A percentile compares a stretch with the other conserved stretches of the same genome.
These are phyloP conservation scores for Wickerhamiella kazuoi DNA, from an alignment of 805 yeast species.

Conservation along the genomic window DNA sequence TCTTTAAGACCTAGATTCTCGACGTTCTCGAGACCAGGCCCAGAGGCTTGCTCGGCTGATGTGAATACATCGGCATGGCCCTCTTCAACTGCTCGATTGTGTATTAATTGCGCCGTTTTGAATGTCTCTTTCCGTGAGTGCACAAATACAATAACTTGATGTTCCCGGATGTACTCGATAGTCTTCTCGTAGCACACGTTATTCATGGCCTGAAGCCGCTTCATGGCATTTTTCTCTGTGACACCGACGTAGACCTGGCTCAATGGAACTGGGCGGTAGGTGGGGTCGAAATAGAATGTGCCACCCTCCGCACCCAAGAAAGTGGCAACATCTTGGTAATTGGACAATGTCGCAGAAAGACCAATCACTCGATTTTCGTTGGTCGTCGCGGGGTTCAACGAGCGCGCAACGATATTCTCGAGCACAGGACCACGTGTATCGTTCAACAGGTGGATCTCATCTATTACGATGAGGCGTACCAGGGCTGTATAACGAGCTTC, in stretches of 20 bases:
- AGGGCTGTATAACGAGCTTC: constrained; percentile 46
- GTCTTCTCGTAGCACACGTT: constrained; percentile 78
- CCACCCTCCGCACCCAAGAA: constrained; percentile 46
- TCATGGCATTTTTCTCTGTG: constrained; percentile 64
- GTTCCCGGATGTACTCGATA: constrained; percentile 41
- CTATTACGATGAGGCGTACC: constrained; percentile 61
- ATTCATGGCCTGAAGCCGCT: constrained; percentile 66
- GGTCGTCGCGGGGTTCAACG: constrained; percentile 21
- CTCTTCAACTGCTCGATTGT: constrained; percentile 31
- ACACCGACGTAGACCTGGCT: constrained; percentile 79
- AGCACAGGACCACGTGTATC: constrained; percentile 92
- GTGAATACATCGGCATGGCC: constrained; percentile 11
- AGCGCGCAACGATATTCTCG: constrained; percentile 72
- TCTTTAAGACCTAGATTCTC: constrained; percentile 38
- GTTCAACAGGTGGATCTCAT: constrained; percentile 83
- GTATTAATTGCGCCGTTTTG: constrained; percentile 61
- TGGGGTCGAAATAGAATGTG: constrained; percentile 68
- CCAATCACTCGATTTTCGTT: constrained; percentile 54
- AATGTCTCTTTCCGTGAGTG: constrained; percentile 87
- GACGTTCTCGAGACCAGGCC: constrained; percentile 17
- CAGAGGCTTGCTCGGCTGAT: not conserved
- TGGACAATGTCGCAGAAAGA: constrained; percentile 83
- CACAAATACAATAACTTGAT: constrained; percentile 78
- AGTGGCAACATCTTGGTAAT: constrained; percentile 68
- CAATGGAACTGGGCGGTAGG: constrained; percentile 82